Percentiles rank a stretch among this genome's conserved stretches.
phyloP scores from a whole-genome alignment of 2,329 filamentous ascomycete genomes.

The Arthrobotrys entomopaga region DNA sequence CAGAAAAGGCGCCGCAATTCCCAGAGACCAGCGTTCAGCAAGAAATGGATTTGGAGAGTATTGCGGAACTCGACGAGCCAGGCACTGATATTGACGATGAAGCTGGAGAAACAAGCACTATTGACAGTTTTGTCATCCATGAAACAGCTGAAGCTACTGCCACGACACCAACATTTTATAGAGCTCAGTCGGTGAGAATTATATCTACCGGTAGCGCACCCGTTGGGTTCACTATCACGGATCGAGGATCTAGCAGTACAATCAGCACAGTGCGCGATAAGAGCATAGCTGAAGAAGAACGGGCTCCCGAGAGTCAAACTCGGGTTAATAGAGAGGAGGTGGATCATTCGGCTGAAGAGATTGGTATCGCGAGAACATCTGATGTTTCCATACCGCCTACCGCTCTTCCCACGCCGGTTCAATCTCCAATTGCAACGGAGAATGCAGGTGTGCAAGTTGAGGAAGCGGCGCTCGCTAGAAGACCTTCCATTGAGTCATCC shows the following conservation, averaged over 20 bases:
- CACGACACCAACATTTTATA: slow-evolving; percentile 51
- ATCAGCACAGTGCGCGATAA: slow-evolving; percentile 43
- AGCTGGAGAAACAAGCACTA: slow-evolving; percentile 40
- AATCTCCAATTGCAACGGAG: slow-evolving; percentile 36
- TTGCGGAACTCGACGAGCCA: slow-evolving; percentile 34
- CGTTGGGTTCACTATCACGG: slow-evolving; percentile 40
- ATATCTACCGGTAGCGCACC: slow-evolving; percentile 49
- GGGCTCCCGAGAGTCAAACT: slow-evolving; percentile 23
- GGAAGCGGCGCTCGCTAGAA: slow-evolving; percentile 8
- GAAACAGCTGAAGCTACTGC: slow-evolving; percentile 48
- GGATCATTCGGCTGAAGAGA: slow-evolving; percentile 57
- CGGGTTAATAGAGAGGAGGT: slow-evolving; percentile 13
- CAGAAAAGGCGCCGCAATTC: slow-evolving; percentile 28
- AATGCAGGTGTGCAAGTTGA: slow-evolving; percentile 15
- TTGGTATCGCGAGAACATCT: slow-evolving; percentile 64
- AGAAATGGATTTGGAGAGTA: slow-evolving; percentile 43
- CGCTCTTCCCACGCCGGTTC: slow-evolving; percentile 40
- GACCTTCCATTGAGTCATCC: slow-evolving; percentile 28
- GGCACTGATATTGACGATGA: slow-evolving; percentile 38
- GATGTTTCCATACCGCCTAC: slow-evolving; percentile 58
- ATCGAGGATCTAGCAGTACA: slow-evolving; percentile 47
- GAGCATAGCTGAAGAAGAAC: slow-evolving; percentile 2
- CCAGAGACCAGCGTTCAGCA: slow-evolving; percentile 8
- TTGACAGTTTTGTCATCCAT: slow-evolving; percentile 49
- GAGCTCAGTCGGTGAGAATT: slow-evolving; percentile 42